These are phyloP conservation scores for Dioszegia crocea DNA, from an alignment of 768 basidiomycete genomes.

Conservation along the genomic window DNA sequence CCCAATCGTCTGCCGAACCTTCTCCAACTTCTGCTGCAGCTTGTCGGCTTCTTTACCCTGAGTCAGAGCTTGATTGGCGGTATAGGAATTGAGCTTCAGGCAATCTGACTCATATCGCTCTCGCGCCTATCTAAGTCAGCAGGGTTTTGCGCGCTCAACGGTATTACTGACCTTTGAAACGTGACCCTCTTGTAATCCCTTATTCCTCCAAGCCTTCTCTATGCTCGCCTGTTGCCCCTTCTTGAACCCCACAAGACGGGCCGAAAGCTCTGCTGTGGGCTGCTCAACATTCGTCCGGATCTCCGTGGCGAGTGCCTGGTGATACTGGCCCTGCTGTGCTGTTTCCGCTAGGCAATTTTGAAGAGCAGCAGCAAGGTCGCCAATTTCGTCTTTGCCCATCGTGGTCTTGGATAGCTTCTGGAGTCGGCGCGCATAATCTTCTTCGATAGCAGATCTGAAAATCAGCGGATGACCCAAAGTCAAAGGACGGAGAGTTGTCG, in stretches of 20 bases:
- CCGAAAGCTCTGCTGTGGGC: slow-evolving; percentile 29
- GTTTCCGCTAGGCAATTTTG: slow-evolving; percentile 78
- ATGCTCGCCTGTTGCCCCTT: slow-evolving; percentile 61
- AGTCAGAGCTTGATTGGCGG: slow-evolving; percentile 80
- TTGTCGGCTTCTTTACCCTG: slow-evolving; percentile 94
- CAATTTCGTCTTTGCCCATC: slow-evolving; percentile 86
- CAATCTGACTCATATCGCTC: slow-evolving; percentile 93
- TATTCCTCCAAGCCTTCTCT: slow-evolving; percentile 86
- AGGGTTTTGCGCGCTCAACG: background rate
- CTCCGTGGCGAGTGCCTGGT: slow-evolving; percentile 68
- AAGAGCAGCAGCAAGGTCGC: slow-evolving; percentile 74
- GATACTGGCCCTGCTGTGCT: slow-evolving; percentile 70
- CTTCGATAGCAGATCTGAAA: slow-evolving; percentile 77
- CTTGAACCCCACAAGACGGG: slow-evolving; percentile 38
- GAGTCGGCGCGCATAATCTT: slow-evolving; percentile 87
- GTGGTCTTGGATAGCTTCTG: slow-evolving; percentile 69
- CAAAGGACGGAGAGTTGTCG: no score
- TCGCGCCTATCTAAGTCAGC: slow-evolving; percentile 56
- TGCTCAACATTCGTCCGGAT: slow-evolving; percentile 71
- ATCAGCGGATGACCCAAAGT: no score
- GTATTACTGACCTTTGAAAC: slow-evolving; percentile 60
- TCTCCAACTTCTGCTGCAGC: slow-evolving; percentile 77
- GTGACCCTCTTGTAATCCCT: slow-evolving; percentile 77
- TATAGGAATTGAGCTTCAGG: slow-evolving; percentile 85
- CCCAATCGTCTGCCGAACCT: slow-evolving; percentile 81